These are phyloP conservation scores for Madurella mycetomatis DNA, from an alignment of 2,329 filamentous ascomycete species.

Conservation along the genomic window DNA sequence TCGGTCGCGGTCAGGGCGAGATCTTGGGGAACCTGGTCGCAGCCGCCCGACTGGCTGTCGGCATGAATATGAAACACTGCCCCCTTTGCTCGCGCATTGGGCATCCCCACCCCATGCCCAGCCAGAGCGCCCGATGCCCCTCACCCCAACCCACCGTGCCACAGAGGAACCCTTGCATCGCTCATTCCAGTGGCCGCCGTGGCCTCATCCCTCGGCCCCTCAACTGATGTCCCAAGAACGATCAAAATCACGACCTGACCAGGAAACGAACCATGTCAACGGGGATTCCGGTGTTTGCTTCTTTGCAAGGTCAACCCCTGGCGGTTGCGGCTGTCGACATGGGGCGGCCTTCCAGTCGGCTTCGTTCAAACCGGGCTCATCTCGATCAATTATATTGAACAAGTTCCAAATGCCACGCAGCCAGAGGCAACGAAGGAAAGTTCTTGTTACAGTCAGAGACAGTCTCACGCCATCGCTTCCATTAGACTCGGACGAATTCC, in stretches of 20 bases:
- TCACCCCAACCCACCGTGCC: constrained; percentile 1
- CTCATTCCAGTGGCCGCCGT: constrained; percentile 6
- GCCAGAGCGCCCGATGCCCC: not conserved
- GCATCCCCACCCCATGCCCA: constrained; percentile 3
- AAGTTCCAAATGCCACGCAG: constrained; percentile 5
- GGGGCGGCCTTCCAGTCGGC: not conserved
- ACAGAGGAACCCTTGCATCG: constrained; percentile 3
- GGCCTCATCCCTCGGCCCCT: constrained; percentile 5
- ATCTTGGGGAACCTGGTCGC: constrained; percentile 23
- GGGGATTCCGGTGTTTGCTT: constrained; percentile 9
- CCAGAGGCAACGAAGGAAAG: not conserved
- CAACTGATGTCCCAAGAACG: constrained; percentile 1
- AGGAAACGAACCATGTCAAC: constrained; percentile 2
- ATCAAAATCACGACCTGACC: constrained; percentile 1
- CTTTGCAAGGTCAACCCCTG: not conserved
- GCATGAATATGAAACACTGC: constrained; percentile 25
- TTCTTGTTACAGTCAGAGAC: no score
- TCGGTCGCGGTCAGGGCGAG: constrained; percentile 11
- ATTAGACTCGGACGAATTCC: no score
- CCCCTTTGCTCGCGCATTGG: constrained; percentile 13
- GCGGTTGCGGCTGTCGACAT: constrained; percentile 2
- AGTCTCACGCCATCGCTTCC: no score
- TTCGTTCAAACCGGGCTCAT: not conserved
- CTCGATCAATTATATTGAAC: not conserved
- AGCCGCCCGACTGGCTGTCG: constrained; percentile 18